phyloP scores from a whole-genome alignment of 352 stramenopile genomes.

The Phytophthora rubi region DNA sequence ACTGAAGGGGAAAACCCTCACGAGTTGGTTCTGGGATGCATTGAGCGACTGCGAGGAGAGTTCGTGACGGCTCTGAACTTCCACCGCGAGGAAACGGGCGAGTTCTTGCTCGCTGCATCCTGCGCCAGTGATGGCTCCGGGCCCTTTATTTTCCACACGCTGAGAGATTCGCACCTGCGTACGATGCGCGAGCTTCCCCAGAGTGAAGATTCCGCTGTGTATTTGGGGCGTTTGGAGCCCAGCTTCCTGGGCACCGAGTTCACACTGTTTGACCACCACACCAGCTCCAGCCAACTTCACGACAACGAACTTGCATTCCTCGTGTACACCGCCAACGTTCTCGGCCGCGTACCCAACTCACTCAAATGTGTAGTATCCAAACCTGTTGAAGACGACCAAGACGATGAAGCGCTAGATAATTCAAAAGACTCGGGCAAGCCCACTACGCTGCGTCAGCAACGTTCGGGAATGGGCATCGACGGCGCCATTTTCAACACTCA shows the following conservation, averaged over 20 bases:
- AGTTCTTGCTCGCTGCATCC: constrained; percentile 77
- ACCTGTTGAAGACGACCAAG: constrained; percentile 18
- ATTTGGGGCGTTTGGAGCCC: constrained; percentile 74
- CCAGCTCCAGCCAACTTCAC: constrained; percentile 41
- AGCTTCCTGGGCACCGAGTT: constrained; percentile 90
- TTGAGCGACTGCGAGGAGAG: constrained; percentile 74
- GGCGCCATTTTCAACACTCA: constrained; percentile 57
- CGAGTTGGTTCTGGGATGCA: constrained; percentile 65
- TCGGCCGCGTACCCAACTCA: constrained; percentile 79
- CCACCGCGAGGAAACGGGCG: constrained; percentile 80
- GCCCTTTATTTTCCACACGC: constrained; percentile 84
- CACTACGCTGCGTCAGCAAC: constrained; percentile 24
- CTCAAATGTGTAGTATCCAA: constrained; percentile 60
- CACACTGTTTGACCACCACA: constrained; percentile 80
- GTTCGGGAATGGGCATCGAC: constrained; percentile 48
- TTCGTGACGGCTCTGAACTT: constrained; percentile 89
- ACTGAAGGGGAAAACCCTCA: constrained; percentile 21
- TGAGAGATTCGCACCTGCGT: constrained; percentile 76
- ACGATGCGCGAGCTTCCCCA: constrained; percentile 77
- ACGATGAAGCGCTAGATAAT: constrained; percentile 14
- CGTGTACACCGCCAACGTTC: constrained; percentile 82
- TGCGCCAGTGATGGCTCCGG: constrained; percentile 74
- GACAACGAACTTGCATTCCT: constrained; percentile 77
- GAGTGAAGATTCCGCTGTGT: constrained; percentile 80
- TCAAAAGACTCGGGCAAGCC: constrained; percentile 8